Evolutionary conservation across 2,329 filamentous ascomycete species (phyloP).

Genomic region (Fusarium tricinctum): DNA sequence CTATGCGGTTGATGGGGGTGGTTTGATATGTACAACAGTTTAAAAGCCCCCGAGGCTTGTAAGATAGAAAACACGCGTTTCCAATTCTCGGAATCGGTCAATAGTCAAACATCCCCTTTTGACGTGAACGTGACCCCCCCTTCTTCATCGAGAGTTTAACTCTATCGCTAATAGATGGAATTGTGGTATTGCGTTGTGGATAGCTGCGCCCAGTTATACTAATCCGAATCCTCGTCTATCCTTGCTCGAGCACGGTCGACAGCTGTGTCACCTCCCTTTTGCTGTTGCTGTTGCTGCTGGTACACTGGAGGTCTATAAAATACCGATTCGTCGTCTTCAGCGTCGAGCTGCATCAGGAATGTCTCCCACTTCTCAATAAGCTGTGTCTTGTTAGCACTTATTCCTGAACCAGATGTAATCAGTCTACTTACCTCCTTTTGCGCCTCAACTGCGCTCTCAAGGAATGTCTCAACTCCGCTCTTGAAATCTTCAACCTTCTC

Average conservation of each 20-base stretch:
- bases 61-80: slow-evolving; percentile 54
- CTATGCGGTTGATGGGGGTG: slow-evolving; percentile 42
- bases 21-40: slow-evolving; percentile 55
- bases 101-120: slow-evolving; percentile 36
- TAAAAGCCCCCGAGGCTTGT: slow-evolving; percentile 52
- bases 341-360: slow-evolving; percentile 94
- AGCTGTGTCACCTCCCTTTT: slow-evolving; percentile 69
- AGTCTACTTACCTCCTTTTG: slow-evolving; percentile 87
- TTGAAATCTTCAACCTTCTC: slow-evolving; percentile 99
- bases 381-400: slow-evolving; percentile 55
- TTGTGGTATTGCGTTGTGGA: slow-evolving; percentile 29
- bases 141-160: slow-evolving; percentile 14
- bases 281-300: slow-evolving; percentile 62
- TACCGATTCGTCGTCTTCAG: slow-evolving; percentile 84
- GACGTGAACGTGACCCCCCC: slow-evolving; percentile 22
- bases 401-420: background rate
- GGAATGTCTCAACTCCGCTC: slow-evolving; percentile 95
- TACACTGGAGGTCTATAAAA: slow-evolving; percentile 76
- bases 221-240: slow-evolving; percentile 73
- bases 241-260: slow-evolving; percentile 71
- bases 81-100: slow-evolving; percentile 44
- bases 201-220: slow-evolving; percentile 44
- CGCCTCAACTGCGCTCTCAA: slow-evolving; percentile 96
- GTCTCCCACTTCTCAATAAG: slow-evolving; percentile 96
- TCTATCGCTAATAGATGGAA: slow-evolving; percentile 30